Conservation (phyloP, 1,284 basidiomycete genomes). For the Xanthoconium separans region DNA sequence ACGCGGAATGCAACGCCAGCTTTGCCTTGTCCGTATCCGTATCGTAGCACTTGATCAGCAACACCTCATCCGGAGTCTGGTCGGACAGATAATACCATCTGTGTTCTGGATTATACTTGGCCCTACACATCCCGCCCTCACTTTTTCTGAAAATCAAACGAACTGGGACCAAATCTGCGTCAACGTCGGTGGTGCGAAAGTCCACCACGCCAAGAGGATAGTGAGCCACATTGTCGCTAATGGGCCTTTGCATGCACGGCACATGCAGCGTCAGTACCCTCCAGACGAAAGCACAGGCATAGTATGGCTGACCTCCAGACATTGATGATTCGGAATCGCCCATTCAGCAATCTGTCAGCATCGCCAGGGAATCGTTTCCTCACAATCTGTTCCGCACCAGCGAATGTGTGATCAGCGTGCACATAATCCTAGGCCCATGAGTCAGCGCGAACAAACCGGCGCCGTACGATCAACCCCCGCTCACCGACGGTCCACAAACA, state of each 20-base stretch:
- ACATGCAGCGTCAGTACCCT: neutral
- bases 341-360: conserved; percentile 37
- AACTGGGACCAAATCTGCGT: neutral
- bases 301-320: neutral
- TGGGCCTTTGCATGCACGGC: neutral
- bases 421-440: neutral
- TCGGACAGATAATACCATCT: conserved; percentile 33
- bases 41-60: conserved; percentile 47
- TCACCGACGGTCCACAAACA: conserved; percentile 30
- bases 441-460: neutral
- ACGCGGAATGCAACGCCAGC: conserved; percentile 45
- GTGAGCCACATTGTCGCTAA: neutral
- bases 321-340: conserved; percentile 27
- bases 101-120: conserved; percentile 32
- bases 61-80: conserved; percentile 3
- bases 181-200: neutral
- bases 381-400: neutral
- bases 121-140: neutral
- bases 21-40: conserved; percentile 37
- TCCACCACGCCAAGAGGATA: neutral
- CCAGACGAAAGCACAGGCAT: neutral
- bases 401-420: neutral
- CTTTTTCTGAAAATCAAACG: neutral
- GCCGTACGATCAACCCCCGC: conserved; percentile 11
- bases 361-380: conserved; percentile 6